These are phyloP conservation scores for Boechera stricta DNA, from an alignment of 345 rosid species.

Conservation along the genomic window DNA sequence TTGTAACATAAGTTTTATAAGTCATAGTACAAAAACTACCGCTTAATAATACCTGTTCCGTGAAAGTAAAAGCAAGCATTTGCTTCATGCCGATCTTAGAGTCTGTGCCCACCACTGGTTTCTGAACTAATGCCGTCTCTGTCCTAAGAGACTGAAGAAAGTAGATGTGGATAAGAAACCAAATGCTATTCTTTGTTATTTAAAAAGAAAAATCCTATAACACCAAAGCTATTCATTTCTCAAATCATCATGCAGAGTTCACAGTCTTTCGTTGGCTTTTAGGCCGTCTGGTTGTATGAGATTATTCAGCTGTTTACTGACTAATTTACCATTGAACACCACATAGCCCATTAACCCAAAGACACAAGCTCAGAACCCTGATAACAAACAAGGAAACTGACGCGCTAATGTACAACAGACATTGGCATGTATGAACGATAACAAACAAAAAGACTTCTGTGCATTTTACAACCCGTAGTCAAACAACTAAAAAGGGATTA, in stretches of 20 bases:
- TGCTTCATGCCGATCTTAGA: slow-evolving; percentile 64
- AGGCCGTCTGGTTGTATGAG: slow-evolving; percentile 2
- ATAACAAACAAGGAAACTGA: slow-evolving; percentile 5
- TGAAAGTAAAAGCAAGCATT: slow-evolving; percentile 78
- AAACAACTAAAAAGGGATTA: neutral
- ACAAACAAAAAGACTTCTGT: neutral
- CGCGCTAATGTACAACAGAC: neutral
- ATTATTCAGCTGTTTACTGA: slow-evolving; percentile 14
- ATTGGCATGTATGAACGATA: neutral
- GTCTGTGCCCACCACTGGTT: slow-evolving; percentile 52
- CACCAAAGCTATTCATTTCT: slow-evolving; percentile 16
- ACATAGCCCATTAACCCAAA: slow-evolving; percentile 14
- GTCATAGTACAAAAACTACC: neutral
- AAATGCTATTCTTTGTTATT: slow-evolving; percentile 5
- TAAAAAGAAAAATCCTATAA: slow-evolving; percentile 11
- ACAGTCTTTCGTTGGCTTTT: slow-evolving; percentile 9
- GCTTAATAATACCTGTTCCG: slow-evolving; percentile 60
- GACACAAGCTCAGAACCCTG: neutral
- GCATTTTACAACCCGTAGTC: slow-evolving; percentile 6
- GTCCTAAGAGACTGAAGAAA: slow-evolving; percentile 78
- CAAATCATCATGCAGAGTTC: neutral
- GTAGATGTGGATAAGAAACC: slow-evolving; percentile 14
- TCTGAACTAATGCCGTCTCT: slow-evolving; percentile 61
- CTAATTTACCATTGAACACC: neutral
- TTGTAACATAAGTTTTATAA: slow-evolving; percentile 4